A percentile compares a stretch with the other conserved stretches of the same genome.
Evolutionary conservation across 163 green algal species (phyloP).

Genomic region (Chlamydomonas reinhardtii): DNA sequence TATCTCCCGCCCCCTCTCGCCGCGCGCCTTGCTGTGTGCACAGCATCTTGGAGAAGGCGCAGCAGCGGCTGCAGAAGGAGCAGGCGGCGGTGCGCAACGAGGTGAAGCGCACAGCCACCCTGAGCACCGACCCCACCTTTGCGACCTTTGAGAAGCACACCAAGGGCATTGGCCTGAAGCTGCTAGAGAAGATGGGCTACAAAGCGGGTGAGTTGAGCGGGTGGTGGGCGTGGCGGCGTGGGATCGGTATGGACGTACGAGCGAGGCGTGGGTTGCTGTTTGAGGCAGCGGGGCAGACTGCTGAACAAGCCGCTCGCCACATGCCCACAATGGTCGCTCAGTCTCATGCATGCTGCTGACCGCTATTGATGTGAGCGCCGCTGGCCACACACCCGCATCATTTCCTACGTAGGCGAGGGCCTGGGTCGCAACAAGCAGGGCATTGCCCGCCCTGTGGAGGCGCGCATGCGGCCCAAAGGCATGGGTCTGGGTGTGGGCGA

Average conservation of each 20-base stretch:
- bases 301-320: neutral
- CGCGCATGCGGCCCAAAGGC: constrained; percentile 91
- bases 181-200: constrained; percentile 98
- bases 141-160: constrained; percentile 95
- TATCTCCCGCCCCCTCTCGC: too few relatives aligned
- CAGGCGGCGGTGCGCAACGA: constrained; percentile 17
- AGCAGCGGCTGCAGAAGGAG: constrained; percentile 35
- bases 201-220: constrained; percentile 64
- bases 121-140: constrained; percentile 68
- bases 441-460: constrained; percentile 93
- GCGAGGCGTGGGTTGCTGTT: too few relatives aligned
- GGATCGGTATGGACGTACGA: too few relatives aligned
- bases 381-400: too few relatives aligned
- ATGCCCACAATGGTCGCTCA: too few relatives aligned
- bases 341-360: too few relatives aligned
- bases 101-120: constrained; percentile 39
- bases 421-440: constrained; percentile 77
- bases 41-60: constrained; percentile 41
- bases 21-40: too few relatives aligned
- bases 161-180: constrained; percentile 94
- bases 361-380: too few relatives aligned
- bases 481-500: constrained; percentile 92
- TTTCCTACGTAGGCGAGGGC: constrained; percentile 43
- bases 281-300: too few relatives aligned
- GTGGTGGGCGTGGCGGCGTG: too few relatives aligned